Conservation (phyloP, 768 basidiomycete species). For the Hygrophoropsis aurantiaca region DNA sequence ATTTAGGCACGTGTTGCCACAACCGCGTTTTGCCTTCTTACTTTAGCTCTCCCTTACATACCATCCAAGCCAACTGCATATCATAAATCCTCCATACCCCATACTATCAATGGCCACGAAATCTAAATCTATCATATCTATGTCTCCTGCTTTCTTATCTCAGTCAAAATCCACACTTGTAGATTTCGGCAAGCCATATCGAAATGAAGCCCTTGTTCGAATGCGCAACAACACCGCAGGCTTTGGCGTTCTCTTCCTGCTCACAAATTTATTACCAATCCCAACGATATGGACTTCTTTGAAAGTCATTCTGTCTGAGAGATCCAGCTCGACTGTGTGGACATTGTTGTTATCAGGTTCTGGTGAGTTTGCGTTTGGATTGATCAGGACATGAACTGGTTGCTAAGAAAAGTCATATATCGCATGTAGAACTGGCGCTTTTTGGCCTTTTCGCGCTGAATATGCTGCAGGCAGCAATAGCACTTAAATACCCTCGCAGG, state of each 20-base stretch:
- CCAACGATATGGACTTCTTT: constrained; percentile 38
- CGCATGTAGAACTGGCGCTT: constrained; percentile 30
- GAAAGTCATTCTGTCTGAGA: constrained; percentile 24
- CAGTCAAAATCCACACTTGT: too few species aligned
- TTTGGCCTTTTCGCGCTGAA: constrained; percentile 33
- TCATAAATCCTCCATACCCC: too few species aligned
- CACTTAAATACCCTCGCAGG: constrained; percentile 35
- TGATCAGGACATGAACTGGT: too few species aligned
- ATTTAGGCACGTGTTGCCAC: too few species aligned
- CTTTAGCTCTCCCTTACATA: too few species aligned
- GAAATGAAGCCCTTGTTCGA: constrained; percentile 37
- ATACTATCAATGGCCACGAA: too few species aligned
- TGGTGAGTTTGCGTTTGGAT: constrained; percentile 21
- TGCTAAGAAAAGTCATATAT: too few species aligned
- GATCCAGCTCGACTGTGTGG: constrained; percentile 5
- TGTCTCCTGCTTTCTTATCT: too few species aligned
- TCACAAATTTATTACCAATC: constrained; percentile 37
- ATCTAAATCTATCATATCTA: too few species aligned
- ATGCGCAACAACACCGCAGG: constrained; percentile 37
- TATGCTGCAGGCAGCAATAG: constrained; percentile 33
- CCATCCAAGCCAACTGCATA: too few species aligned
- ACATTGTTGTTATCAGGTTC: constrained; percentile 25
- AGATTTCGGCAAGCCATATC: constrained; percentile 28
- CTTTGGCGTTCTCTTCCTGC: constrained; percentile 30
- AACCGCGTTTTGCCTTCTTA: too few species aligned